A percentile compares a stretch with the other conserved stretches of the same genome.
These are phyloP conservation scores for Scedosporium minutisporum DNA, from an alignment of 2,329 filamentous ascomycete species.

Conservation along the genomic window DNA sequence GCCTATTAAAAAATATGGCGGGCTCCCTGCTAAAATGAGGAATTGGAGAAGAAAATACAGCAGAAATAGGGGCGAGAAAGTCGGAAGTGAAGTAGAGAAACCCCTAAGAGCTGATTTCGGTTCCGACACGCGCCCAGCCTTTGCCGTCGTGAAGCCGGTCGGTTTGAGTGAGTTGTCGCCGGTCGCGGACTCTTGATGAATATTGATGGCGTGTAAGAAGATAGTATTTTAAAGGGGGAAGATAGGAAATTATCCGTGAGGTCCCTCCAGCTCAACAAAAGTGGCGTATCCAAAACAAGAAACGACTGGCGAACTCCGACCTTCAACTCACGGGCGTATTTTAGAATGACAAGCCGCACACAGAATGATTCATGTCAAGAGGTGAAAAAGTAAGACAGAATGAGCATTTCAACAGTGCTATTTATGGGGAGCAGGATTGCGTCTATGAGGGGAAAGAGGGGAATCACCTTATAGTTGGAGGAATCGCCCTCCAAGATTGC, in stretches of 20 bases:
- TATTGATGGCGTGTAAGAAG: not conserved
- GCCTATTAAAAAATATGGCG: not conserved
- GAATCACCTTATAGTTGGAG: not conserved
- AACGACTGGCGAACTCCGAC: not conserved
- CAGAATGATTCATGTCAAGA: not conserved
- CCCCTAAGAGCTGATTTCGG: not conserved
- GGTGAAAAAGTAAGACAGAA: not conserved
- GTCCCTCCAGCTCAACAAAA: not conserved
- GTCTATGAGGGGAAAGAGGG: not conserved
- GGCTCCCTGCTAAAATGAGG: not conserved
- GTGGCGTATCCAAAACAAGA: not conserved
- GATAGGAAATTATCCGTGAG: not conserved
- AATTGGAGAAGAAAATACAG: not conserved
- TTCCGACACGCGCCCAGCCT: not conserved
- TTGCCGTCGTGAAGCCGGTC: not conserved
- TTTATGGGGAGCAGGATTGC: not conserved
- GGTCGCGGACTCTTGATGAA: no score
- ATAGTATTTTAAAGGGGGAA: not conserved
- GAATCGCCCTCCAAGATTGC: not conserved
- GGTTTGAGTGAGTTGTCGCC: constrained; percentile 3
- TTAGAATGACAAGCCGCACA: no score
- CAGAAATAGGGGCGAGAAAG: not conserved
- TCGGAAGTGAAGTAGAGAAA: not conserved
- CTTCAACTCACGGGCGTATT: no score
- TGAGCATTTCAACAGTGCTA: not conserved